Percentiles rank a stretch among this genome's conserved stretches.
Conservation (phyloP, 106 monocot genomes). For the Platanthera guangdongensis region DNA sequence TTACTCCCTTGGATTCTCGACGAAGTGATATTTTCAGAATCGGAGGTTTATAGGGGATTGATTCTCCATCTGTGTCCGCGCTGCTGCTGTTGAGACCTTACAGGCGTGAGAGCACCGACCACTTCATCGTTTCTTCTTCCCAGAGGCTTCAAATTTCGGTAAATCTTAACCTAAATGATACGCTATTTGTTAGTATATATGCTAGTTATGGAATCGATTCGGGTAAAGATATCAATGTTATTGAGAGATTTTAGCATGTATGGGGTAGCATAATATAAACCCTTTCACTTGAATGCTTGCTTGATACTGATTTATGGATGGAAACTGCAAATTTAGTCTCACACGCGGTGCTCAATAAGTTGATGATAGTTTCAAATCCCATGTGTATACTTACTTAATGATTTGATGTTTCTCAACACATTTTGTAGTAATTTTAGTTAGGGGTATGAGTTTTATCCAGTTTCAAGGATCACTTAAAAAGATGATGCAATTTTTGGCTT, state of each 20-base stretch:
- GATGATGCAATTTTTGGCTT: no score
- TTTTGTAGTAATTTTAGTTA: no score
- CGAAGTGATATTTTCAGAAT: neutral
- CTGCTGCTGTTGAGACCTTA: neutral
- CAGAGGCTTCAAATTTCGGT: neutral
- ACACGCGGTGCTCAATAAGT: no score
- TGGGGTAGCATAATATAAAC: neutral
- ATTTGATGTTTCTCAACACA: no score
- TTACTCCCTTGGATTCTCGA: no score
- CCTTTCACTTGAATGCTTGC: neutral
- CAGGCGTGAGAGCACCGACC: neutral
- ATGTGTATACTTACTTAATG: no score
- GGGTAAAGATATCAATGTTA: no score
- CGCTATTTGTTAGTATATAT: neutral
- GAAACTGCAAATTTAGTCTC: no score
- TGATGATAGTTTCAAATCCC: no score
- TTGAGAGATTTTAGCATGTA: neutral
- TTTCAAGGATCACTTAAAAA: no score
- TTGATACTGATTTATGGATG: neutral
- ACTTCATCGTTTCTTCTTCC: neutral
- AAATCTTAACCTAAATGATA: slow-evolving; percentile 1
- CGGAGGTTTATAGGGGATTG: neutral
- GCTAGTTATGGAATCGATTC: no score
- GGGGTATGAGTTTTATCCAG: no score
- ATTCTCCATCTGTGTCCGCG: neutral